These are phyloP conservation scores for Fraxinus americana DNA, from an alignment of 257 asterid genomes.

Conservation along the genomic window DNA sequence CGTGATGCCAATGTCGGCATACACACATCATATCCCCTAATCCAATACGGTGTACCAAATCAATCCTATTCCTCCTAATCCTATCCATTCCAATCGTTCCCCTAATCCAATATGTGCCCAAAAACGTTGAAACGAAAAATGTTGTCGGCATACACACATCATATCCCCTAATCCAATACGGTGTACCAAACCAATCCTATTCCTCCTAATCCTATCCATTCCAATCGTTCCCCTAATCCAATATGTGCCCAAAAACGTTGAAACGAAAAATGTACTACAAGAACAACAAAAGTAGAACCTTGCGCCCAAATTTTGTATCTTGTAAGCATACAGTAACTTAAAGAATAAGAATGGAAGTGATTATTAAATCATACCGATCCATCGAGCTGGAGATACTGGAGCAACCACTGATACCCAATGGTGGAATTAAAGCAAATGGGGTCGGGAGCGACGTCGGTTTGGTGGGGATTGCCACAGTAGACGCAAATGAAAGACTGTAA, in stretches of 20 bases:
- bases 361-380: slow-evolving; percentile 71
- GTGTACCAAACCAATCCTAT: neutral
- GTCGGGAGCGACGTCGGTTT: slow-evolving; percentile 48
- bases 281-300: neutral
- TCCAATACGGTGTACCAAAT: neutral
- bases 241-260: neutral
- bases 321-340: neutral
- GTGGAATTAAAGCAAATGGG: slow-evolving; percentile 66
- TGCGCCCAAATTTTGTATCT: neutral
- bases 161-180: neutral
- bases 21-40: neutral
- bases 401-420: slow-evolving; percentile 69
- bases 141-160: neutral
- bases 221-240: neutral
- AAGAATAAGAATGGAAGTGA: neutral
- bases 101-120: neutral
- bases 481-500: slow-evolving; percentile 64
- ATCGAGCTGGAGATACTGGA: slow-evolving; percentile 71
- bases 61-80: neutral
- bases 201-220: neutral
- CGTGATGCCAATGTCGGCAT: neutral
- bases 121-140: neutral
- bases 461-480: slow-evolving; percentile 64
- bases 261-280: neutral
- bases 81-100: neutral